Base-by-base conservation (phyloP, 108 stramenopile species). In the Fragilariopsis cylindrus region DNA sequence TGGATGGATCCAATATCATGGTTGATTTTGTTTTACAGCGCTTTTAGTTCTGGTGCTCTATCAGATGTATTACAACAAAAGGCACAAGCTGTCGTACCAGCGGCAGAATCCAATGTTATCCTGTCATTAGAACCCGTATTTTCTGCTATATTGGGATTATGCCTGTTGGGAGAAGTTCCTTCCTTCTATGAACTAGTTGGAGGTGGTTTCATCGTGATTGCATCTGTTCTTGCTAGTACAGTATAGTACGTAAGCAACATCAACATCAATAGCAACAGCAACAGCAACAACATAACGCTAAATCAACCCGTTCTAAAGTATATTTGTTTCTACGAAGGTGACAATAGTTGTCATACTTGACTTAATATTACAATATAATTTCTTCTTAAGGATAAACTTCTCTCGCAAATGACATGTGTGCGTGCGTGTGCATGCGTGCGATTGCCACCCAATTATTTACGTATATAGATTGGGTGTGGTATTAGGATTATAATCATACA, bases 71-170 rank as follows among this genome's bases (percentile, higher is more conserved):
- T 87, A 40, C 88, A 90, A 58, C 88, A 90, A 65, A 76, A 73
- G 43, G 88, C 84, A 18, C 88, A 90, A 76, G 47, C 75, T 21
- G 46, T 70, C 67, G 16, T 75, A 43, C 46, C 60, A 40, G 88
- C 88, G 4, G 81, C 82, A 44, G 88, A 87, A 66, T 85, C 88
- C 52, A 90, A 90, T 71, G 83, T 90, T 11, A 85, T 87, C 52
- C 74, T 90, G 1, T 80, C 78, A 47, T 60, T 85, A 69, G 88
- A 87, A 66, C 82, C 86, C 3, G 72, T 87, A 4, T 90, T 90
- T 80, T 77, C 86, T 48, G 82, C 85, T 0, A 68, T 84, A 7
- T 81, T 82, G 52, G 86, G 78, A n/a, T 72, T 75, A n/a, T 3
- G 82, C 2, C 65, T 87, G 21, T 60, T 87, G 63, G 81, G 82